Evolutionary conservation across 1,284 basidiomycete species (phyloP).

Genomic region (Tylopilus sp.): DNA sequence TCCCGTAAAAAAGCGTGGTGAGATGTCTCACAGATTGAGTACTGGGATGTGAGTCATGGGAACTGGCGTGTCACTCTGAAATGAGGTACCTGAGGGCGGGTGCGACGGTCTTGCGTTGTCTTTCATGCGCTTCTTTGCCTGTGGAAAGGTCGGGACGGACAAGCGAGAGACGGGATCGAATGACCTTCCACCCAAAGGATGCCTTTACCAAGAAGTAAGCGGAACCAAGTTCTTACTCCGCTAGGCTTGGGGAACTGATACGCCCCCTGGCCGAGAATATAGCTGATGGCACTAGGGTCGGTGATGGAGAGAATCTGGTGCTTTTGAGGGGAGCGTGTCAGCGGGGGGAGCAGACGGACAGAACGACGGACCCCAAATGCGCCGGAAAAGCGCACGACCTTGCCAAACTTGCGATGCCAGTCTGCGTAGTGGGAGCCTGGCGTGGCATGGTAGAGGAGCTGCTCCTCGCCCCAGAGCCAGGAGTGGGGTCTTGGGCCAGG

Average conservation of each 20-base stretch:
- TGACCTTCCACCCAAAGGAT: slow-evolving; percentile 60
- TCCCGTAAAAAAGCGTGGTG: slow-evolving; percentile 48
- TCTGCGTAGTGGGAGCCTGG: slow-evolving; percentile 48
- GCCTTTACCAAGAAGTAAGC: slow-evolving; percentile 54
- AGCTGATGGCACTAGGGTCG: slow-evolving; percentile 48
- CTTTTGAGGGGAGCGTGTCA: slow-evolving; percentile 30
- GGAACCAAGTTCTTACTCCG: slow-evolving; percentile 59
- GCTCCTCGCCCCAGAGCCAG: slow-evolving; percentile 56
- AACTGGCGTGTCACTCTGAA: neutral
- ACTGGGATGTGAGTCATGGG: slow-evolving; percentile 30
- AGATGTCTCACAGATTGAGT: slow-evolving; percentile 49
- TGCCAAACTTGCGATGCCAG: slow-evolving; percentile 52
- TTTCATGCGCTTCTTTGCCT: slow-evolving; percentile 54
- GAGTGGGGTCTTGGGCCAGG: slow-evolving; percentile 47
- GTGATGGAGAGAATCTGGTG: slow-evolving; percentile 53
- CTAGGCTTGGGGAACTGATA: slow-evolving; percentile 57
- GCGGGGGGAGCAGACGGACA: neutral
- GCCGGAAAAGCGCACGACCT: slow-evolving; percentile 50
- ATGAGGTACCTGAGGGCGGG: slow-evolving; percentile 49
- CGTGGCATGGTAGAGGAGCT: slow-evolving; percentile 44
- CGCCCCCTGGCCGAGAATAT: slow-evolving; percentile 48
- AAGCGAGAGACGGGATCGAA: neutral
- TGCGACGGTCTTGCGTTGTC: slow-evolving; percentile 47
- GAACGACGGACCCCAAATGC: slow-evolving; percentile 45
- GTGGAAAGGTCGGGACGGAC: neutral